Percentiles rank a stretch among this genome's conserved stretches.
Conservation (phyloP, 2,329 filamentous ascomycete species). For the Paecilomyces sp. region DNA sequence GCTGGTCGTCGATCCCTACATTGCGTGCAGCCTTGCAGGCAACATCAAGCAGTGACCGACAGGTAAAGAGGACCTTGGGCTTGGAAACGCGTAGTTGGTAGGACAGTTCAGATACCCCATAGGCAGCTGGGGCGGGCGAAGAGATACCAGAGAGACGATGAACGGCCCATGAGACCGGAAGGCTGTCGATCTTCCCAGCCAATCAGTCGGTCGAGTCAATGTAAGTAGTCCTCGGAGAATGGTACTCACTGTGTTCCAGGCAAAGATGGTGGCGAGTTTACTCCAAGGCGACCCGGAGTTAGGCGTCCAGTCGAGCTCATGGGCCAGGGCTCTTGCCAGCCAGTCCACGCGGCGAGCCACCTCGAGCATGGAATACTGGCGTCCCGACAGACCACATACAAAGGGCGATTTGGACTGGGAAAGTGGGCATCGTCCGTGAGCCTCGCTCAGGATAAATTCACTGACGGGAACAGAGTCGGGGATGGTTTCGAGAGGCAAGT, state of each 20-base stretch:
- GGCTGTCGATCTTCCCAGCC: conserved; percentile 51
- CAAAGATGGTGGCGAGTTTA: conserved; percentile 62
- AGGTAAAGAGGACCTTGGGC: conserved; percentile 61
- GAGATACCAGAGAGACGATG: conserved; percentile 64
- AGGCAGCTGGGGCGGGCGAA: conserved; percentile 62
- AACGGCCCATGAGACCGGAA: conserved; percentile 59
- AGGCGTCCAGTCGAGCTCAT: conserved; percentile 57
- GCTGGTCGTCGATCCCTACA: conserved; percentile 51
- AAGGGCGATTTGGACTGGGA: conserved; percentile 59
- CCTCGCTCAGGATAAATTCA: conserved; percentile 64
- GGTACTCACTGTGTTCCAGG: conserved; percentile 43
- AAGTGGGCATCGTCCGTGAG: conserved; percentile 55
- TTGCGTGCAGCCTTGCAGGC: conserved; percentile 55
- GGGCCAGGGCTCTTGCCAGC: conserved; percentile 55
- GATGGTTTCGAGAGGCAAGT: conserved; percentile 35
- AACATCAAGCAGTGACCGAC: conserved; percentile 52
- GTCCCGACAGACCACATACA: conserved; percentile 63
- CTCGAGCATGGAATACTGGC: conserved; percentile 51
- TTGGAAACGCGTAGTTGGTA: conserved; percentile 60
- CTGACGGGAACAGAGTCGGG: conserved; percentile 64
- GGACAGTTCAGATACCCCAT: conserved; percentile 56
- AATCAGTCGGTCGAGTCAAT: too few relatives aligned
- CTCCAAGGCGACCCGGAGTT: conserved; percentile 63
- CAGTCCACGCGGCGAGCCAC: conserved; percentile 53
- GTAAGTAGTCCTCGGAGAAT: too few relatives aligned